Conservation (phyloP, 2,329 filamentous ascomycete species). For the Cryphonectria naterciae region DNA sequence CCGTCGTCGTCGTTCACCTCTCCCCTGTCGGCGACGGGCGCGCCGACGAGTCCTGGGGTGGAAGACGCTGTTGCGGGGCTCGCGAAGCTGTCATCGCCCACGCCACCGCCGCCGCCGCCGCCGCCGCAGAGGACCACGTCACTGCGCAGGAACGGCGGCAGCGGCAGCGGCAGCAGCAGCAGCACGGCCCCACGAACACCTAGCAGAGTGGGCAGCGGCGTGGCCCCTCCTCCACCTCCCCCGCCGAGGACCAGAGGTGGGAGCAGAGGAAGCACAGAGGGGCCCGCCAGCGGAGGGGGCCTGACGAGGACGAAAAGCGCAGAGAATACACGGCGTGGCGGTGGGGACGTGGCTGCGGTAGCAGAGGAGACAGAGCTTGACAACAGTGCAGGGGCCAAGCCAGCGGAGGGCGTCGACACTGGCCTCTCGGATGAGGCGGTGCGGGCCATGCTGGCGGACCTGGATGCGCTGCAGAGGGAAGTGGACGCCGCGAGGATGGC, state of each 20-base stretch:
- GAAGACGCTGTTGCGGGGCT: background rate
- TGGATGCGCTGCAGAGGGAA: constrained; percentile 73
- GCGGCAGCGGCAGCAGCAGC: background rate
- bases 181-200: constrained; percentile 37
- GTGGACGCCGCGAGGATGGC: constrained; percentile 68
- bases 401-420: constrained; percentile 40
- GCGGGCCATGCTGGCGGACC: constrained; percentile 70
- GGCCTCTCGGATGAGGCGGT: constrained; percentile 39
- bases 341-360: constrained; percentile 29
- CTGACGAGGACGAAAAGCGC: constrained; percentile 38
- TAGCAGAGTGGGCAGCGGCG: constrained; percentile 42
- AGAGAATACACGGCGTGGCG: constrained; percentile 34
- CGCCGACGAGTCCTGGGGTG: background rate
- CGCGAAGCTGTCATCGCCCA: constrained; percentile 31
- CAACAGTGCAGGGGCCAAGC: constrained; percentile 29
- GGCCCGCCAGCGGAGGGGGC: constrained; percentile 25
- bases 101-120: constrained; percentile 40
- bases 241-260: constrained; percentile 51
- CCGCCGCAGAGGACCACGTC: constrained; percentile 40
- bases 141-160: constrained; percentile 32
- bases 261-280: constrained; percentile 50
- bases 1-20: constrained; percentile 26
- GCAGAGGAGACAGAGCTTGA: constrained; percentile 32
- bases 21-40: constrained; percentile 34
- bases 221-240: constrained; percentile 52